Base-by-base conservation (phyloP, 768 basidiomycete genomes). In the Trametes cinnabarina region DNA sequence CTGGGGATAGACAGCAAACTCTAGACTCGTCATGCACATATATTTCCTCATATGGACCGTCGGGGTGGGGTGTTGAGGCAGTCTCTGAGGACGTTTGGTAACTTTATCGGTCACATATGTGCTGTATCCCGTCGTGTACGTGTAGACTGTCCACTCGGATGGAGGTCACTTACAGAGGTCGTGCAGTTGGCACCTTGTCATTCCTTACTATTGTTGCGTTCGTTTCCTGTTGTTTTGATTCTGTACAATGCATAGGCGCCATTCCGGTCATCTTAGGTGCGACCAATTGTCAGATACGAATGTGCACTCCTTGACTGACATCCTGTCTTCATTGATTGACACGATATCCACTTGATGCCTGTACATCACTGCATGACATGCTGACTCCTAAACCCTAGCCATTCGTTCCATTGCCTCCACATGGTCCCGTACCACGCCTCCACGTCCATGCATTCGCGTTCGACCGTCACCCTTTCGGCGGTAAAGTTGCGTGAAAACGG, bases 391-490 rank as follows among this genome's bases (percentile, higher is more conserved):
- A 52, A 52, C 15, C 19, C 28, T n/a, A 52, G 22, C 58, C 58
- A 59, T 3, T 48, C 51, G 15, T 39, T 41, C 58, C 58, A 62
- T 32, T 60, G 61, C 28, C 39, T 53, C 43, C 68, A 63, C 25
- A 68, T 68, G 35, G 57, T 62, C 4, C 62, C 64, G 40, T 69
- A 73, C 12, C 69, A 57, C 23, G 49, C 57, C 47, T 59, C 58
- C 15, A 49, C 47, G 15, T 59, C 58, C 46, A 48, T 47, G 37
- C 54, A 48, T 28, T 47, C 14, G 23, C 34, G 37, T 25, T 55
- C 54, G 22, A 32, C 57, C 22, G 49, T 32, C 5, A 37, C 22
- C 22, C 57, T 26, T 17, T 58, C 57, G 14, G 35, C 42, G 14
- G 50, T 47, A 25, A 44, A 50, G 42, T 58, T 51, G 12, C 49